phyloP scores from a whole-genome alignment of 768 basidiomycete genomes.

The Russula sp. region DNA sequence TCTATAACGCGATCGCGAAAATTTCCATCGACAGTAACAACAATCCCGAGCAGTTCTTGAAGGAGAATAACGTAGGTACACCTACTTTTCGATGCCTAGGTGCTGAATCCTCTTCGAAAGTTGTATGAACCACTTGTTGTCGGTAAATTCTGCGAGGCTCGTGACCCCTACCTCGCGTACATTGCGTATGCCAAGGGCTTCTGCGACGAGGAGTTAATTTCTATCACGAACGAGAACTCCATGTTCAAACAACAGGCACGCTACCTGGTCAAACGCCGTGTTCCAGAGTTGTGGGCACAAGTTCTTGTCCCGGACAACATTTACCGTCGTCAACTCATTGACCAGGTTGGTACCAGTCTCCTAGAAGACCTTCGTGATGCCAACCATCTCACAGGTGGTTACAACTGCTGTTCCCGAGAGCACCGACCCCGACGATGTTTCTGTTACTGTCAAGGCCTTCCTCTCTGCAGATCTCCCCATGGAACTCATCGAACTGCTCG shows the following conservation, averaged over 20 bases:
- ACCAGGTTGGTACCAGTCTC: slow-evolving; percentile 50
- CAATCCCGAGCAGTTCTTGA: slow-evolving; percentile 96
- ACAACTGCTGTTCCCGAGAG: slow-evolving; percentile 95
- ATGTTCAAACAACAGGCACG: slow-evolving; percentile 99
- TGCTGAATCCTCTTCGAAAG: slow-evolving; percentile 36
- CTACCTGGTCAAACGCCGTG: slow-evolving; percentile 94
- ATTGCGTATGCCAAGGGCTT: slow-evolving; percentile 99
- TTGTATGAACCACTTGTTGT: slow-evolving; percentile 95
- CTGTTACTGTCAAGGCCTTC: slow-evolving; percentile 97
- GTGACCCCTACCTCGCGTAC: slow-evolving; percentile 97
- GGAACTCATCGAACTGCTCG: slow-evolving; percentile 92
- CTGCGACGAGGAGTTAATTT: slow-evolving; percentile 95
- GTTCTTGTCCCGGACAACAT: slow-evolving; percentile 86
- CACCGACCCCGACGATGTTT: slow-evolving; percentile 98
- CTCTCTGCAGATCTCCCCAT: slow-evolving; percentile 93
- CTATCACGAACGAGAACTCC: slow-evolving; percentile 96
- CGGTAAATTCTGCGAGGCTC: slow-evolving; percentile 98
- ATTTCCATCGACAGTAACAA: slow-evolving; percentile 98
- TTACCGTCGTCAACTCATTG: slow-evolving; percentile 89
- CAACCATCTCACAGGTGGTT: slow-evolving; percentile 52
- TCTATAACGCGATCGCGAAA: slow-evolving; percentile 98
- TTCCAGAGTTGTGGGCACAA: slow-evolving; percentile 93
- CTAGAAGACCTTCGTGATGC: background rate
- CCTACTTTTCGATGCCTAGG: slow-evolving; percentile 1
- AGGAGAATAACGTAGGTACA: slow-evolving; percentile 88